These are phyloP conservation scores for Fistulifera pelliculosa DNA, from an alignment of 108 stramenopile genomes.

Conservation along the genomic window DNA sequence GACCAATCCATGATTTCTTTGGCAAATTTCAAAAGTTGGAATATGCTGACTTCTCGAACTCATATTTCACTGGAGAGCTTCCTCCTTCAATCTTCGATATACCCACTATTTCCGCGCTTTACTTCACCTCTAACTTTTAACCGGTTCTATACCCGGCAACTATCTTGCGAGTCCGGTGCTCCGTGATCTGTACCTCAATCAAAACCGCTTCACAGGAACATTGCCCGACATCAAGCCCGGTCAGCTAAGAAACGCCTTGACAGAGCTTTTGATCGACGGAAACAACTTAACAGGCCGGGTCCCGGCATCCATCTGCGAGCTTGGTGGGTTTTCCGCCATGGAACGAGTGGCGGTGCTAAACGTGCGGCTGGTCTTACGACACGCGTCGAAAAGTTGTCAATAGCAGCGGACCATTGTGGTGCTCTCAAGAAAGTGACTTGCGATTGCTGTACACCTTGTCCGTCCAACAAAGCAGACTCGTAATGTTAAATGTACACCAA, in stretches of 20 bases:
- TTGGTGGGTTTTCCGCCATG: background rate
- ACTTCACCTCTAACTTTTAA: slow-evolving; percentile 38
- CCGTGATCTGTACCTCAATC: slow-evolving; percentile 39
- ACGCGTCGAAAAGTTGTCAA: no score
- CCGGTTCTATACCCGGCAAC: slow-evolving; percentile 40
- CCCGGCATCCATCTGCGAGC: slow-evolving; percentile 5
- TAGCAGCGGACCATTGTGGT: no score
- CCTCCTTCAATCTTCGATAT: slow-evolving; percentile 29
- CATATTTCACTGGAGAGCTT: slow-evolving; percentile 24
- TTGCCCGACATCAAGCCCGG: slow-evolving; percentile 22
- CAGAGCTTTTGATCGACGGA: slow-evolving; percentile 27
- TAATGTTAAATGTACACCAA: no score
- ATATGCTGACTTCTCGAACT: slow-evolving; percentile 27
- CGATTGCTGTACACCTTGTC: no score
- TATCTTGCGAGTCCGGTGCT: slow-evolving; percentile 15
- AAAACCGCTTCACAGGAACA: slow-evolving; percentile 41
- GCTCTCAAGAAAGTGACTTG: no score
- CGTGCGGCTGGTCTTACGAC: no score
- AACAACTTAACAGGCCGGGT: slow-evolving; percentile 1
- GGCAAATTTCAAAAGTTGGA: slow-evolving; percentile 18
- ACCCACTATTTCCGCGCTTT: slow-evolving; percentile 39
- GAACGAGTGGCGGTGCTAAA: no score
- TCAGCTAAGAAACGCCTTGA: slow-evolving; percentile 12
- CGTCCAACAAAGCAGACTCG: no score
- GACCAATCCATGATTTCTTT: slow-evolving; percentile 33